Evolutionary conservation across 345 rosid genomes (phyloP), one percentile per base, ranked within the genome.

Genomic region (Eucalyptus rudis): DNA sequence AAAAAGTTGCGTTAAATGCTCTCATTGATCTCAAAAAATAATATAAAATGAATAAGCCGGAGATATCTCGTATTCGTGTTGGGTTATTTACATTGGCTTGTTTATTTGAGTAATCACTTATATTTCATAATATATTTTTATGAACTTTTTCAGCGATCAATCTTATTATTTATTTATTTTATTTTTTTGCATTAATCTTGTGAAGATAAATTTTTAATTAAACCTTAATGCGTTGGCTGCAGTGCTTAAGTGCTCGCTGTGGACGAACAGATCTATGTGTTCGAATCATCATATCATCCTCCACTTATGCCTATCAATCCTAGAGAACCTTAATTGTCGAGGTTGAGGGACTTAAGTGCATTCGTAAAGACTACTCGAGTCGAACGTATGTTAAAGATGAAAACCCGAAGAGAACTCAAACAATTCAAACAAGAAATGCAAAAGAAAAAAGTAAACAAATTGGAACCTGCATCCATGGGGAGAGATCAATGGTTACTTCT

Each of bases 381-480:
- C 2, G 14, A 19, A 36, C 7, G 27, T 19, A 16, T 19, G 13
- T 12, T 71, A 10, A 71, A 36, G 45, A 5, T 33, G 45, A 22
- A 36, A 71, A 22, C 58, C 25, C 44, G 5, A 71, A 19, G 7
- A 33, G 40, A 33, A 33, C 2, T 22, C 81, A 71, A 36, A 71
- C 81, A 19, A 9, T 71, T 71, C 45, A 36, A 71, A 71, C 2
- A 0, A 9, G 81, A 71, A 31, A 17, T 66, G 8, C 12, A 68
- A 31, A 68, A 17, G 0, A 7, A 52, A 52, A 52, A 52, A 19
- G 10, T 0, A 3, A 52, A 52, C 24, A 19, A 0, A 52, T 52
- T 17, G 9, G 5, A 66, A 15, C 4, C 7, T 68, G 5, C 4
- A 19, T 68, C 1, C 0, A 68, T 10, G 25, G 43, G 7, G 2